Percentiles rank a stretch among this genome's conserved stretches.
Evolutionary conservation across 148 eudicot species (phyloP).

Genomic region (Silene uniflora): DNA sequence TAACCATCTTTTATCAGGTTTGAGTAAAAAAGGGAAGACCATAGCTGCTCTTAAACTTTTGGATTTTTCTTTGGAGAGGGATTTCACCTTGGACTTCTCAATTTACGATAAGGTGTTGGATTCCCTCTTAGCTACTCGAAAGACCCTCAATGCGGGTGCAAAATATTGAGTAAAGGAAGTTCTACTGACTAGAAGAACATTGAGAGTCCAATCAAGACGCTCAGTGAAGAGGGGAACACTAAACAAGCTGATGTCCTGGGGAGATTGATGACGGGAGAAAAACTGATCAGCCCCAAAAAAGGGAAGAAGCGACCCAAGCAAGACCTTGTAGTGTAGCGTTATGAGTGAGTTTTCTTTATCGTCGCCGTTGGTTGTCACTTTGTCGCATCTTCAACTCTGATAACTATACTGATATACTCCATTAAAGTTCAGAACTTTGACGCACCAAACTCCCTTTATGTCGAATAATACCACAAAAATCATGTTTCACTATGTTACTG

Average conservation of each 20-base stretch:
- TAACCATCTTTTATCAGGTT: conserved; percentile 53
- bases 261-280: conserved; percentile 54
- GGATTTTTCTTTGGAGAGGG: conserved; percentile 81
- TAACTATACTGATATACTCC: too few relatives aligned
- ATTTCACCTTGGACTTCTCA: conserved; percentile 47
- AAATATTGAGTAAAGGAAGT: conserved; percentile 73
- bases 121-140: conserved; percentile 70
- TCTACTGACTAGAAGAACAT: conserved; percentile 46
- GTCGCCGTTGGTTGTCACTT: too few relatives aligned
- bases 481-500: too few relatives aligned
- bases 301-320: conserved; percentile 45
- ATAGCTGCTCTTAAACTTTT: conserved; percentile 78
- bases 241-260: conserved; percentile 87
- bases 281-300: conserved; percentile 42
- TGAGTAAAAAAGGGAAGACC: conserved; percentile 78
- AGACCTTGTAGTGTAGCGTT: conserved; percentile 24
- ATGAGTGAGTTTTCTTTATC: conserved; percentile 20
- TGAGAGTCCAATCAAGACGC: conserved; percentile 62
- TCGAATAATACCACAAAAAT: too few relatives aligned
- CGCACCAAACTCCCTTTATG: too few relatives aligned
- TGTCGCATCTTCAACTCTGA: too few relatives aligned
- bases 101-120: conserved; percentile 87
- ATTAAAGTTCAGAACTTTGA: too few relatives aligned
- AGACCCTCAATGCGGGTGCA: conserved; percentile 90
- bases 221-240: conserved; percentile 74